Base-by-base conservation (phyloP, 2,329 filamentous ascomycete species). In the Fusarium tanahbumbuense region DNA sequence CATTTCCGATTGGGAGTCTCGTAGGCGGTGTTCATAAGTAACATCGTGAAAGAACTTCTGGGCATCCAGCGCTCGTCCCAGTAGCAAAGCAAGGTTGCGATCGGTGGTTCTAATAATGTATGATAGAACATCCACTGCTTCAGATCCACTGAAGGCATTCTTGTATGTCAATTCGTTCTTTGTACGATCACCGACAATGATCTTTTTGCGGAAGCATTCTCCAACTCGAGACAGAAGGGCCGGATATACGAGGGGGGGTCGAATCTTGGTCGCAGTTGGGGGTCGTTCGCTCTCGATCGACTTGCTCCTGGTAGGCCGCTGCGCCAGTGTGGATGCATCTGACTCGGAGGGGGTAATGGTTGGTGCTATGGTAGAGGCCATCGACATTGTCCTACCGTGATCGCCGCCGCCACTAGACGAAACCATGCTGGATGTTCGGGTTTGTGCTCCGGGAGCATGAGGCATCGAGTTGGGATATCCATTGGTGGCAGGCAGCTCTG, bases 11-110 rank as follows among this genome's bases (percentile, higher is more conserved):
- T 91, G 89, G n/a, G 95, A 97, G 80, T 99, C 96, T 80, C 96
- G 92, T 75, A 99, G 84, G 49, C 96, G 89, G 80, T 99, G 96
- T 75, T 98, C 95, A 80, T 99, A 99, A 1, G 95, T 98, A 53
- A 98, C 96, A 85, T 99, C 96, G 83, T 99, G 96, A 79, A 99
- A 99, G 83, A 97, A 98, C 79, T 98, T 98, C 78, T 99, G 96
- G 25, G 96, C 96, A 81, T 99, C 96, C 65, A 99, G 84, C 44
- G 96, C 94, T 77, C 96, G 89, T 67, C 96, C 96, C 18, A 99
- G 85, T 12, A 99, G 88, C 50, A 99, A 84, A 13, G 96, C 96
- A 65, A 99, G 84, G 78, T 99, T 99, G 63, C 96, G 89, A 81
- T 99, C 96, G 1, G 93, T 97, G 2, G 96, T 99, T 77, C 97